These are phyloP conservation scores for Citrus unshiu DNA, from an alignment of 345 rosid species.

Conservation along the genomic window DNA sequence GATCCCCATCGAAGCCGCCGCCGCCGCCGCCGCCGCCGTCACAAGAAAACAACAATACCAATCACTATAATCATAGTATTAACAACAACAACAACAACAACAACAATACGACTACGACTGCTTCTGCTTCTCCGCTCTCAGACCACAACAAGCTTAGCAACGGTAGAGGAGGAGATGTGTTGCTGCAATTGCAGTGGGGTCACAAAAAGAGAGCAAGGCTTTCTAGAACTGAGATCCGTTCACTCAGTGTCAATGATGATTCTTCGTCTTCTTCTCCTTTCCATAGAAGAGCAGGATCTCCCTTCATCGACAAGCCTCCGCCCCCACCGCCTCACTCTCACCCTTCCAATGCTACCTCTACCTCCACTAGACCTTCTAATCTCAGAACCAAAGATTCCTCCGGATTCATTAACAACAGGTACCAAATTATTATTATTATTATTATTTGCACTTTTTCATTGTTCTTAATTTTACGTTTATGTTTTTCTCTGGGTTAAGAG, in stretches of 20 bases:
- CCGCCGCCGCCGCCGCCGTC: not conserved
- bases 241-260: conserved; percentile 41
- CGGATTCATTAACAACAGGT: conserved; percentile 41
- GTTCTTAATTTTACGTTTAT: not conserved
- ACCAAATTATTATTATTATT: not conserved
- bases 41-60: conserved; percentile 23
- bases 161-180: conserved; percentile 39
- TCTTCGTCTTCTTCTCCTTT: conserved; percentile 52
- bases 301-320: conserved; percentile 15
- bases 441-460: not conserved
- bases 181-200: conserved; percentile 70
- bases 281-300: conserved; percentile 32
- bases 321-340: conserved; percentile 39
- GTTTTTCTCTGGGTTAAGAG: not conserved
- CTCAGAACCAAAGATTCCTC: conserved; percentile 38
- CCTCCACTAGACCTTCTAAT: conserved; percentile 12
- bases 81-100: not conserved
- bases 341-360: not conserved
- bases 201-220: conserved; percentile 62
- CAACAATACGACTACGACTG: conserved; percentile 18
- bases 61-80: not conserved
- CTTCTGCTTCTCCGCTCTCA: conserved; percentile 10
- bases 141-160: conserved; percentile 3
- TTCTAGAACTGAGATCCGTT: conserved; percentile 51
- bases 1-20: conserved; percentile 31